Conservation (phyloP, 2,329 filamentous ascomycete species). For the Colletotrichum liaoningense region DNA sequence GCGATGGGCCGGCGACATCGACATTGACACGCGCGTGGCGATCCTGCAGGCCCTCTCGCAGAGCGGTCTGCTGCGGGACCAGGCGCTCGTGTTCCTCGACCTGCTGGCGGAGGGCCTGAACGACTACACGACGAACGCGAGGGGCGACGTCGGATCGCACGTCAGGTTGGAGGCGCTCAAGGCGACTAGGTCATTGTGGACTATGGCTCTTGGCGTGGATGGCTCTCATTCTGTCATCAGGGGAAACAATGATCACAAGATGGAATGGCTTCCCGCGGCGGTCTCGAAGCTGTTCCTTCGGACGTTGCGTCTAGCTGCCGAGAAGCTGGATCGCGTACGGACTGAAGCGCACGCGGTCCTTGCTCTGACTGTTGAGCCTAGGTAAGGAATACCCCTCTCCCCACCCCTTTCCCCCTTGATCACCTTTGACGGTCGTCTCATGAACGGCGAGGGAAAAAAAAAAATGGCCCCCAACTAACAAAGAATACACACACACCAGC, state of each 20-base stretch:
- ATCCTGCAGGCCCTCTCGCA: constrained; percentile 66
- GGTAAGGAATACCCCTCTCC: constrained; percentile 50
- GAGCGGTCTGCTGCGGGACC: constrained; percentile 56
- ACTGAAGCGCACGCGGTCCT: constrained; percentile 70
- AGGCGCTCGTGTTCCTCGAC: constrained; percentile 53
- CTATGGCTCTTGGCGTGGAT: constrained; percentile 36
- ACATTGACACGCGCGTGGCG: constrained; percentile 64
- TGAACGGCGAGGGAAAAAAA: background rate
- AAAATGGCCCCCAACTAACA: constrained; percentile 24
- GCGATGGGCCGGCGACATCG: constrained; percentile 63
- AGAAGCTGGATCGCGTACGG: constrained; percentile 91
- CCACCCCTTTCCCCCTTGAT: too few species aligned
- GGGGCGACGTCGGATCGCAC: constrained; percentile 90
- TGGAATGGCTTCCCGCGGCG: constrained; percentile 42
- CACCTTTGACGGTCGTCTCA: background rate
- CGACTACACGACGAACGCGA: constrained; percentile 90
- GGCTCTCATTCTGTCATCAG: background rate
- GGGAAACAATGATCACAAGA: too few species aligned
- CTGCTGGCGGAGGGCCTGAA: constrained; percentile 73
- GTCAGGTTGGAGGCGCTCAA: constrained; percentile 84
- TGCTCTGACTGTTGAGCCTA: constrained; percentile 54
- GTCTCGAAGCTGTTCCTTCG: constrained; percentile 58
- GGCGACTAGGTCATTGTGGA: constrained; percentile 76
- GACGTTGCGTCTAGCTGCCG: constrained; percentile 78
- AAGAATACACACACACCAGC: constrained; percentile 42